These are phyloP conservation scores for Cotoneaster glaucophyllus DNA, from an alignment of 306 rosid species.

Conservation along the genomic window DNA sequence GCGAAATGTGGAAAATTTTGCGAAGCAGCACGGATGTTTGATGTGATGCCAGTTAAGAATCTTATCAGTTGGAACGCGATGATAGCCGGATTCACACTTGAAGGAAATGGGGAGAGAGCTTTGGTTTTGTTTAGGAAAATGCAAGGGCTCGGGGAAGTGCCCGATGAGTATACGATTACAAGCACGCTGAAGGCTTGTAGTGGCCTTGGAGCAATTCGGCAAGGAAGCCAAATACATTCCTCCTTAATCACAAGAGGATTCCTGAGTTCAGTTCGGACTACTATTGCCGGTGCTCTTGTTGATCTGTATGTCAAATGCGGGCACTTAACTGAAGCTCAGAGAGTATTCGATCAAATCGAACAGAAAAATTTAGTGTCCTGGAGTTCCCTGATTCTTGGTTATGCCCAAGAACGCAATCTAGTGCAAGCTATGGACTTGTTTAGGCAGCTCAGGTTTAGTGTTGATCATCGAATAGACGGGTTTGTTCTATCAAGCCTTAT, in stretches of 20 bases:
- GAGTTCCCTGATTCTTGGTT: conserved; percentile 56
- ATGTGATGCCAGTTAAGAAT: conserved; percentile 34
- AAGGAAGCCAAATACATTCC: conserved; percentile 55
- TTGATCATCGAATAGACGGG: conserved; percentile 34
- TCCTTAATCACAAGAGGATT: conserved; percentile 42
- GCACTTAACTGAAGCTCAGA: conserved; percentile 39
- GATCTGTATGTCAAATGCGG: conserved; percentile 53
- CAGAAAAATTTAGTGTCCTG: conserved; percentile 43
- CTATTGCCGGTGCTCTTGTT: conserved; percentile 47
- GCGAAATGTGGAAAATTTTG: conserved; percentile 41
- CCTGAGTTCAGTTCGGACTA: conserved; percentile 26
- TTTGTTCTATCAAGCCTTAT: conserved; percentile 53
- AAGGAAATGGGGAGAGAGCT: conserved; percentile 39
- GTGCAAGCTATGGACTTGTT: conserved; percentile 49
- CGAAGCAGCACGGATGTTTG: conserved; percentile 40
- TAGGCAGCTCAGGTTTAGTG: conserved; percentile 40
- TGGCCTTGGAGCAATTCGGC: conserved; percentile 32
- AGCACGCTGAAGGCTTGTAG: conserved; percentile 56
- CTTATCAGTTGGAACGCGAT: conserved; percentile 62
- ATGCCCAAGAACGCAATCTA: conserved; percentile 51
- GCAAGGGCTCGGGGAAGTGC: conserved; percentile 41
- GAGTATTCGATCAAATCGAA: conserved; percentile 41
- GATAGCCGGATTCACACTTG: conserved; percentile 43
- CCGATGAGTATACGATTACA: conserved; percentile 50
- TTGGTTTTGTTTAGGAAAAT: conserved; percentile 36